A percentile compares a stretch with the other conserved stretches of the same genome.
Evolutionary conservation across 108 stramenopile genomes (phyloP).

Genomic region (Conticribra guillardii): DNA sequence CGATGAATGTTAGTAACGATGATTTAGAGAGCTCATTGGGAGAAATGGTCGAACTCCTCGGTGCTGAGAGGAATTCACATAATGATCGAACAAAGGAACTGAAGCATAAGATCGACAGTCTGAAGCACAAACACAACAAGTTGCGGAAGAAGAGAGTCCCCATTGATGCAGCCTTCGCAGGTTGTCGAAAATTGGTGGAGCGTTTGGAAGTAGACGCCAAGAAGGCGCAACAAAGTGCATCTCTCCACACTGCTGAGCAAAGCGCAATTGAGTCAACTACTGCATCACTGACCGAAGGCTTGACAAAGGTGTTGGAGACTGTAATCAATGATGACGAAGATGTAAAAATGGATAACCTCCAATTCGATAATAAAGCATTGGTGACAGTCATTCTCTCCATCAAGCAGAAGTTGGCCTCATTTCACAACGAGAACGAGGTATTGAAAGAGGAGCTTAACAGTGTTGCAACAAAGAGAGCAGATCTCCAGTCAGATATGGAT

Average conservation of each 20-base stretch:
- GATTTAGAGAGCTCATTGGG: conserved; percentile 12
- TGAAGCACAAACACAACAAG: conserved; percentile 18
- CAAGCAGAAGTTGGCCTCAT: background rate
- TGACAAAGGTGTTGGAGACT: background rate
- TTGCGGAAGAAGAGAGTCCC: conserved; percentile 38
- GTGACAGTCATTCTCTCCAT: background rate
- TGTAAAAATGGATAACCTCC: background rate
- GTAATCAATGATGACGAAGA: background rate
- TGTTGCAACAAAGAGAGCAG: conserved; percentile 5
- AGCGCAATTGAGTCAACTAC: background rate
- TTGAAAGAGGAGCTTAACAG: conserved; percentile 12
- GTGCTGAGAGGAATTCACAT: conserved; percentile 5
- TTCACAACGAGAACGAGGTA: conserved; percentile 1
- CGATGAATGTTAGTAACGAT: conserved; percentile 21
- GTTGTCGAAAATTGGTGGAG: conserved; percentile 18
- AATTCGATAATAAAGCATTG: background rate
- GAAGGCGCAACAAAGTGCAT: background rate
- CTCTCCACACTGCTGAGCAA: background rate
- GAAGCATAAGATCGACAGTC: conserved; percentile 11
- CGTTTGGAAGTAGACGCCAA: conserved; percentile 3
- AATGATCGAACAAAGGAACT: conserved; percentile 1
- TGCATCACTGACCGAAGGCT: no score
- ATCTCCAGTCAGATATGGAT: background rate
- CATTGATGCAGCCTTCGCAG: conserved; percentile 35
- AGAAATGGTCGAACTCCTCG: conserved; percentile 22